A percentile compares a stretch with the other conserved stretches of the same genome.
phyloP scores from a whole-genome alignment of 225 moss, liverwort and hornwort species.

The Pseudoscleropodium purum region DNA sequence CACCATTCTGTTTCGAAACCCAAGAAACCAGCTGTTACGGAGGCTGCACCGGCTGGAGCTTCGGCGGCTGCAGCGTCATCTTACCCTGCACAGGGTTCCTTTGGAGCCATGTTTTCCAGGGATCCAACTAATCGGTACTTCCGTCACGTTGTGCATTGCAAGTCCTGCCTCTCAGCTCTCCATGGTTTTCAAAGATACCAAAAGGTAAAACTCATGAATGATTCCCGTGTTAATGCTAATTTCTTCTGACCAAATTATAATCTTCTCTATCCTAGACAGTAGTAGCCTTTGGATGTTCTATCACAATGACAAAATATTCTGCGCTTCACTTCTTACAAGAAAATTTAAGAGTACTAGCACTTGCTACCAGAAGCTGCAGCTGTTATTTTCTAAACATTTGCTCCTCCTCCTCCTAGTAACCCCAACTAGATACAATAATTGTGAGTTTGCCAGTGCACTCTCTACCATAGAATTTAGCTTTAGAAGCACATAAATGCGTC shows the following conservation, averaged over 20 bases:
- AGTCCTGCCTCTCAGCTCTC: constrained; percentile 31
- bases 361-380: no score
- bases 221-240: background rate
- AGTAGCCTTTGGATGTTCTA: background rate
- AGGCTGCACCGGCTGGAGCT: constrained; percentile 51
- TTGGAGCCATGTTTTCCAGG: constrained; percentile 54
- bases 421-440: no score
- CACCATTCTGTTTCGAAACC: constrained; percentile 30
- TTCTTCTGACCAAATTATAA: background rate
- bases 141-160: constrained; percentile 71
- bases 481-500: no score
- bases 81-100: constrained; percentile 47
- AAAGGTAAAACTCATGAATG: background rate
- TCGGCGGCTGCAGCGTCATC: constrained; percentile 33
- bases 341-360: background rate
- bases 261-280: no score
- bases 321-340: background rate
- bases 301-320: background rate
- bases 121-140: constrained; percentile 60
- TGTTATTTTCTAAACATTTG: no score
- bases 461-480: no score
- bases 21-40: constrained; percentile 19
- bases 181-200: constrained; percentile 28
- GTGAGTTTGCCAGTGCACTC: no score
- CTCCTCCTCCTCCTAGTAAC: no score